Evolutionary conservation across 2,329 filamentous ascomycete genomes (phyloP), one percentile per base, ranked within the genome.

Genomic region (Arachnopeziza araneosa): DNA sequence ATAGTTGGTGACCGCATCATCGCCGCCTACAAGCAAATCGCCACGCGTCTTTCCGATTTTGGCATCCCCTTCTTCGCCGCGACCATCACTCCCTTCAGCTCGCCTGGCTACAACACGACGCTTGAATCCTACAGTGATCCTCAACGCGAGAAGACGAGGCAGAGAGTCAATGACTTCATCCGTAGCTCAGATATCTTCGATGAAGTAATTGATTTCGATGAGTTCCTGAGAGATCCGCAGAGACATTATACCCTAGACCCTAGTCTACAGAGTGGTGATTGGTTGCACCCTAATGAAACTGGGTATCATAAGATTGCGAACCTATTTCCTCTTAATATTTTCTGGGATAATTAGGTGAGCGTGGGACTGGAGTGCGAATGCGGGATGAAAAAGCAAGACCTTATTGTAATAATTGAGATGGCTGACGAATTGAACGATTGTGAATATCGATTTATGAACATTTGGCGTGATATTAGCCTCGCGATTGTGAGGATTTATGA

Each of bases 71-170:
- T 86, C 8, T 85, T 88, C 66, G 85, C 77, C 0, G 85, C 83
- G 0, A 89, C 87, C 0, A 87, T 89, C 61, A 88, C 85, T 2
- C 86, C 85, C 0, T 89, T 89, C 64, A 72, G 73, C 12, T 77
- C 77, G 2, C 75, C 66, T 19, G 36, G 12, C 4, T 44, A 44
- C 36, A 65, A 68, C 55, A 52, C 24, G 1, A 61, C 48, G 9
- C 32, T 62, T 0, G 80, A 86, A 71, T 73, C 77, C 24, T 88
- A 88, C 67, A 80, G 78, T 10, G 74, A 79, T 63, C 76, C 81
- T 0, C 73, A 77, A 50, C 73, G 84, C 8, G 85, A 89, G 68
- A 71, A 74, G 65, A 83, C 83, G 1, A 73, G 86, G 54, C 76
- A 81, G 66, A 75, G 75, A 23, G 75, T 89, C 19, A 89, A 89